A percentile compares a stretch with the other conserved stretches of the same genome.
Conservation (phyloP, 345 rosid genomes). For the Gossypium mustelinum region DNA sequence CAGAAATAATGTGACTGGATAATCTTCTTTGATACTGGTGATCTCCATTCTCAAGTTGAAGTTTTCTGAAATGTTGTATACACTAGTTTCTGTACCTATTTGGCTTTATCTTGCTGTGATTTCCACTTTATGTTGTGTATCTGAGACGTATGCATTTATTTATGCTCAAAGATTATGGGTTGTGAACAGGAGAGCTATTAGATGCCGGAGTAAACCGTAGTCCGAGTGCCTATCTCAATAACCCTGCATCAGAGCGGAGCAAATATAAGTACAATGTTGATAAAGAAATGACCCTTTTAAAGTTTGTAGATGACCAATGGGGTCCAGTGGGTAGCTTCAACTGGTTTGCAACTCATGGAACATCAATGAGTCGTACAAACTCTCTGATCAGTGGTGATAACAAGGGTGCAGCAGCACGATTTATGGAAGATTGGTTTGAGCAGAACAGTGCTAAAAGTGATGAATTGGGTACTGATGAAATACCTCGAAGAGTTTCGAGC, state of each 20-base stretch:
- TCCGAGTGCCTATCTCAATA: conserved; percentile 95
- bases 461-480: conserved; percentile 36
- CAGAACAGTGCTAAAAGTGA: conserved; percentile 33
- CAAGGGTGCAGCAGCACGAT: conserved; percentile 94
- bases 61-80: conserved; percentile 3
- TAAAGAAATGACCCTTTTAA: conserved; percentile 92
- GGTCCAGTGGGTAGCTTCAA: conserved; percentile 96
- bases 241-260: conserved; percentile 68
- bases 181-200: conserved; percentile 64
- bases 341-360: conserved; percentile 99
- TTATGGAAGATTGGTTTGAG: conserved; percentile 97
- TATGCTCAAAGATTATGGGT: conserved; percentile 15
- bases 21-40: neutral
- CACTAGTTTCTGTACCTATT: neutral
- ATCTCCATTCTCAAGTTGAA: neutral
- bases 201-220: conserved; percentile 96
- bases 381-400: conserved; percentile 96
- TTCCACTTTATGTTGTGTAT: neutral
- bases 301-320: conserved; percentile 88
- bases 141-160: neutral
- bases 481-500: conserved; percentile 71
- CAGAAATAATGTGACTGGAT: neutral
- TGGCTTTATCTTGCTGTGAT: neutral
- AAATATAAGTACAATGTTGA: conserved; percentile 79
- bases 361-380: conserved; percentile 97